Percentiles rank a stretch among this genome's conserved stretches.
Evolutionary conservation across 768 basidiomycete species (phyloP).

Genomic region (Psilocybe cyanescens): DNA sequence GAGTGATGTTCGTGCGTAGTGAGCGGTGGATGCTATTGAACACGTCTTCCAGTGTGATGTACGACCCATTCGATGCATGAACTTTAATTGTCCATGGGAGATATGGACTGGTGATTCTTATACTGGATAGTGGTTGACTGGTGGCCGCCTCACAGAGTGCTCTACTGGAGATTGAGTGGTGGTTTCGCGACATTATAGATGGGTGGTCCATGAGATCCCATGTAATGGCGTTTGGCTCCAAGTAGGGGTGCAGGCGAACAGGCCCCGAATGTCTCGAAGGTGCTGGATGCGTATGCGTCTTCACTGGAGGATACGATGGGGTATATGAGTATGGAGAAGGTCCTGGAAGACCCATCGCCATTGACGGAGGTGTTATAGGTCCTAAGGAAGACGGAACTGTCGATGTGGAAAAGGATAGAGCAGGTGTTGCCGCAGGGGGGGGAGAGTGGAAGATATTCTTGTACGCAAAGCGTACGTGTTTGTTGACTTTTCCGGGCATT

Average conservation of each 20-base stretch:
- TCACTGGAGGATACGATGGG: background rate
- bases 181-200: slow-evolving; percentile 27
- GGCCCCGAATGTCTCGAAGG: slow-evolving; percentile 9
- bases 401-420: slow-evolving; percentile 3
- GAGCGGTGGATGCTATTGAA: slow-evolving; percentile 28
- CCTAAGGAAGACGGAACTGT: slow-evolving; percentile 1
- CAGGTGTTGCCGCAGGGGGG: background rate
- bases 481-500: slow-evolving; percentile 8
- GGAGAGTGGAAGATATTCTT: slow-evolving; percentile 18
- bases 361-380: slow-evolving; percentile 3
- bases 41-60: slow-evolving; percentile 42
- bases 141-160: slow-evolving; percentile 36
- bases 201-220: slow-evolving; percentile 35
- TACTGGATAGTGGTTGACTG: slow-evolving; percentile 29
- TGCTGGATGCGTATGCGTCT: background rate
- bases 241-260: slow-evolving; percentile 28
- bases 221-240: slow-evolving; percentile 28
- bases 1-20: slow-evolving; percentile 26
- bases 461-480: slow-evolving; percentile 24
- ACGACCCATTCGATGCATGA: slow-evolving; percentile 26
- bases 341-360: background rate
- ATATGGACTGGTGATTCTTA: slow-evolving; percentile 32
- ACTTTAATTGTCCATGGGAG: slow-evolving; percentile 42
- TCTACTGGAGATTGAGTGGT: slow-evolving; percentile 26
- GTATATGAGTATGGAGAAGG: background rate